phyloP scores from a whole-genome alignment of 306 rosid species.

The Lathyrus sativus region DNA sequence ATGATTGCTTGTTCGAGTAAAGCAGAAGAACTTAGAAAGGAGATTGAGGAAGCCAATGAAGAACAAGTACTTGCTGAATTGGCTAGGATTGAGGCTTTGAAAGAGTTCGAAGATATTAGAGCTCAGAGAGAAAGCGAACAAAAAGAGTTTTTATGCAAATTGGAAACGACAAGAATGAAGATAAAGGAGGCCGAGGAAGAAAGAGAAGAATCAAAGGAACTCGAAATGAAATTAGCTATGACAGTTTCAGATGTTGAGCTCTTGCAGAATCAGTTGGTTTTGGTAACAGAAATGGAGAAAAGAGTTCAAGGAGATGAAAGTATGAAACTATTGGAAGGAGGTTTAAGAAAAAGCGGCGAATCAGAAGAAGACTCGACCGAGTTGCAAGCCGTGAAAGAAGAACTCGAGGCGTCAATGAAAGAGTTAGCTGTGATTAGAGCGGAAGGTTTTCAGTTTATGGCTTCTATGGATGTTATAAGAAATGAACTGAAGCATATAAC shows the following conservation, averaged over 20 bases:
- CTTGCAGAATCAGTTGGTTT: slow-evolving; percentile 59
- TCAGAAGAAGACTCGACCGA: slow-evolving; percentile 37
- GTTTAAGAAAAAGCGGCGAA: slow-evolving; percentile 46
- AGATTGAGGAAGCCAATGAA: slow-evolving; percentile 72
- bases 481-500: slow-evolving; percentile 69
- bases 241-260: slow-evolving; percentile 68
- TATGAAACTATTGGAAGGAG: slow-evolving; percentile 34
- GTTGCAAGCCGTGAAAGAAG: slow-evolving; percentile 52
- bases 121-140: slow-evolving; percentile 59
- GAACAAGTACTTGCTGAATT: slow-evolving; percentile 84
- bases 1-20: slow-evolving; percentile 42
- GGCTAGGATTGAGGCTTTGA: slow-evolving; percentile 85
- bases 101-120: slow-evolving; percentile 61
- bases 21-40: slow-evolving; percentile 55
- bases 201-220: slow-evolving; percentile 60
- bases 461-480: slow-evolving; percentile 83
- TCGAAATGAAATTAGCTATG: slow-evolving; percentile 59
- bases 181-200: slow-evolving; percentile 50
- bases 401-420: slow-evolving; percentile 62
- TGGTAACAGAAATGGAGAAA: slow-evolving; percentile 52
- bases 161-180: slow-evolving; percentile 51
- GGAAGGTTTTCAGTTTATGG: slow-evolving; percentile 82
- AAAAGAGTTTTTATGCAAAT: slow-evolving; percentile 40
- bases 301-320: slow-evolving; percentile 46
- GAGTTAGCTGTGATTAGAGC: slow-evolving; percentile 62